Base-by-base conservation (phyloP, 148 eudicot genomes). In the Chenopodium quinoa region DNA sequence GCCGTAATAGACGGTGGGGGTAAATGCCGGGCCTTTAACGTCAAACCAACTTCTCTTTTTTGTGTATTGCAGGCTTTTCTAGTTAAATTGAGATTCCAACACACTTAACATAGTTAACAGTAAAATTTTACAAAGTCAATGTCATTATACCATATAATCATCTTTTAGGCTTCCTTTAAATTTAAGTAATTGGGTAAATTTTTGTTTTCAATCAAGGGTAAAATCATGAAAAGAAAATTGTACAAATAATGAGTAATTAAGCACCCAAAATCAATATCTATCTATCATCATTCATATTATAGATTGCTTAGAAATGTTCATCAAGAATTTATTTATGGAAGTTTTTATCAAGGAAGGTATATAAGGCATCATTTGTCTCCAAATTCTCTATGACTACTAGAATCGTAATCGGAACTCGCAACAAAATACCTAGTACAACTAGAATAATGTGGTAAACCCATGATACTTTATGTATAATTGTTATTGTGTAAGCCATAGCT, bases 21-120 rank as follows among this genome's bases (percentile, higher is more conserved):
- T 40, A 31, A 66, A 27, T 74, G 77, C 71, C 71, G 71, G 71
- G 52, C 86, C 83, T 80, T 75, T 65, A 79, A 75, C 72, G 75
- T 79, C 86, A 83, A 74, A 79, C 63, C 63, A 34, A 25, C n/a
- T 62, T 2, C 10, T 5, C 13, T 62, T 62, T 62, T 62, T 62
- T 62, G 23, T 62, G 16, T 50, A 12, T 50, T 50, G 54, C 54
- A 50, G 54, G 16, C 54, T 12, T 50, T 50, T 50, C 54, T 50
- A 50, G 54, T 50, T 50, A 7, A 62, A 5, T 56, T 14, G 69
- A 78, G 62, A 79, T 79, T 79, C 75, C 65, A 79, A 54, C 23
- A 34, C 46, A 22, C 22, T 58, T 12, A 58, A 0, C 17, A 17
- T 17, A 62, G 22, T 62, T 56, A 79, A n/a, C 65, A 70, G n/a